Base-by-base conservation (phyloP, 2,329 filamentous ascomycete genomes). In the Aspergillus bombycis region DNA sequence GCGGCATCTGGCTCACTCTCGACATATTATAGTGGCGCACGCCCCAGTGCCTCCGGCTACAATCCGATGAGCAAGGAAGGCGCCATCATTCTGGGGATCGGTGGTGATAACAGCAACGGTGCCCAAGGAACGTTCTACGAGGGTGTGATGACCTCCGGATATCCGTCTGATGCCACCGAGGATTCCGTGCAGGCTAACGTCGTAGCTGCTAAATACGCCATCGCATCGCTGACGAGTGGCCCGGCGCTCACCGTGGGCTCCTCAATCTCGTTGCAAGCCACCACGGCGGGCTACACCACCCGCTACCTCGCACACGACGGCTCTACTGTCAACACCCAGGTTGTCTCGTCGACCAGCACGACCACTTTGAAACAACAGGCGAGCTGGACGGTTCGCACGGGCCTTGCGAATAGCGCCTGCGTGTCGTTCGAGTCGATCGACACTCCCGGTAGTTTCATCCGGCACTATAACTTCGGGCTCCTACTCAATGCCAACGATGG, bases 41-140 rank as follows among this genome's bases (percentile, higher is more conserved):
- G 88, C 4, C 88, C 88, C 4, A 79, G 38, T n/a, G 69, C 46
- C 3, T 65, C 71, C 16, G 86, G 86, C 11, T 89, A 89, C 75
- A 84, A 88, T 71, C 76, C 84, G 0, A 90, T 90, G 88, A 79
- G 70, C 66, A 89, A 89, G 67, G 87, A 90, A 70, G 88, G 88
- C 14, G 84, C 87, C 61, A 88, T 90, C 52, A 82, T 90, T 62
- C 85, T 90, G n/a, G 88, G 88, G n/a, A 89, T 89, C 60, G 88
- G 88, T n/a, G 88, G 88, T 9, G 88, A 90, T 68, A 90, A 88
- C 77, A 88, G 85, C 70, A 77, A 79, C 68, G 70, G 84, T 54
- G 87, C 81, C 0, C 85, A 88, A 70, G 87, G 88, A 30, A 89
- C 87, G 0, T 88, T 88, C 70, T 88, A 89, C 74, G 88, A 90